These are phyloP conservation scores for Synchytrium microbalum DNA, from an alignment of 371 early-diverging fungal genomes.

Conservation along the genomic window DNA sequence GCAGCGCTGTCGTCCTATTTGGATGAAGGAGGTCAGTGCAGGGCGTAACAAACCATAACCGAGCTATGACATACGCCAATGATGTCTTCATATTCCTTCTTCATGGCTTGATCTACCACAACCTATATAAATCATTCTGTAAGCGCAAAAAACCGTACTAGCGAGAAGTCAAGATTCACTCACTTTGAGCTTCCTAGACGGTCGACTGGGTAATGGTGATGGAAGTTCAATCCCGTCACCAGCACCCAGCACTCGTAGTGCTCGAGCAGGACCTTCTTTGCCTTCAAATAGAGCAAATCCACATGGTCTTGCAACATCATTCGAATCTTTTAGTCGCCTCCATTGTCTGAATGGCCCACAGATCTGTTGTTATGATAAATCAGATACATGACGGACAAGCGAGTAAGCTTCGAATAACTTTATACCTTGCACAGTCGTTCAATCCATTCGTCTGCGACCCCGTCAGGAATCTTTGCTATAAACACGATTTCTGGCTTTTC, in stretches of 20 bases:
- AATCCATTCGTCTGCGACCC: slow-evolving; percentile 62
- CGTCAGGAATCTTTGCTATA: slow-evolving; percentile 66
- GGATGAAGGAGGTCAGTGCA: too few species aligned
- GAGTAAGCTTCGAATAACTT: background rate
- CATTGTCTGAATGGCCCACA: slow-evolving; percentile 57
- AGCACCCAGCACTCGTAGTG: slow-evolving; percentile 63
- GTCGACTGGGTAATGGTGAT: slow-evolving; percentile 47
- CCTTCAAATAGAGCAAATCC: slow-evolving; percentile 75
- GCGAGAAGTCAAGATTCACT: background rate
- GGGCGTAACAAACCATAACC: too few species aligned
- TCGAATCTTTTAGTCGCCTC: slow-evolving; percentile 64
- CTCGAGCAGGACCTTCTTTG: slow-evolving; percentile 56
- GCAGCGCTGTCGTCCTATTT: background rate
- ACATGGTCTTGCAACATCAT: slow-evolving; percentile 64
- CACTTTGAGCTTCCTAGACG: slow-evolving; percentile 55
- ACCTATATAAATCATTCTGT: background rate
- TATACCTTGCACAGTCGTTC: slow-evolving; percentile 58
- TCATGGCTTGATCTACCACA: background rate
- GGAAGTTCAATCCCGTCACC: slow-evolving; percentile 48
- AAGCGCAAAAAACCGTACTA: too few species aligned
- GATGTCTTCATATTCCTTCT: background rate
- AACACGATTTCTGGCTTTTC: slow-evolving; percentile 67
- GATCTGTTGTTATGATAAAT: slow-evolving; percentile 30
- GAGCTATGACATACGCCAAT: too few species aligned
- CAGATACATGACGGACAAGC: background rate